These are phyloP conservation scores for Haematococcus sp. DNA, from an alignment of 139 green algal genomes.

Conservation along the genomic window DNA sequence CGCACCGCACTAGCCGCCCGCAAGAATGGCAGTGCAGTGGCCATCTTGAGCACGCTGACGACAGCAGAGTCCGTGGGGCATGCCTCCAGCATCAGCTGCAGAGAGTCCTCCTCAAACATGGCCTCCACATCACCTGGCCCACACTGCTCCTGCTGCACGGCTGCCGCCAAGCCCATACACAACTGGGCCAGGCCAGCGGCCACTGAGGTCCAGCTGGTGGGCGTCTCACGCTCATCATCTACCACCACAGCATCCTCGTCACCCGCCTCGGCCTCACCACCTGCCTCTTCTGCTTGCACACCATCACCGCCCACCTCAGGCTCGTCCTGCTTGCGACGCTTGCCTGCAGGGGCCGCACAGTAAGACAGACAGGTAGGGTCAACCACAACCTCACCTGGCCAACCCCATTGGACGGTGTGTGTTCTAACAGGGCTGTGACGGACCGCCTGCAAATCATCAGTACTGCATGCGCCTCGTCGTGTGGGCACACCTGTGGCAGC, in stretches of 20 bases:
- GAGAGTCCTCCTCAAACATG: slow-evolving; percentile 11
- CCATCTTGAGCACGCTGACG: slow-evolving; percentile 6
- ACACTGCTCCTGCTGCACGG: slow-evolving; percentile 26
- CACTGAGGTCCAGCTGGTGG: slow-evolving; percentile 50
- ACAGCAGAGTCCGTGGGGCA: slow-evolving; percentile 6
- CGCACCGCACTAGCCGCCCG: not conserved
- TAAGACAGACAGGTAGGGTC: too few species aligned
- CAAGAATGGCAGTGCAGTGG: not conserved
- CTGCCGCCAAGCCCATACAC: slow-evolving; percentile 43
- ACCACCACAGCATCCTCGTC: slow-evolving; percentile 5
- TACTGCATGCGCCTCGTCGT: too few species aligned
- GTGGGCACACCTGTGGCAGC: not conserved
- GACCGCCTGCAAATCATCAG: too few species aligned
- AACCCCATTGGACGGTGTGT: too few species aligned
- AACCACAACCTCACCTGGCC: too few species aligned
- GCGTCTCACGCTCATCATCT: slow-evolving; percentile 38
- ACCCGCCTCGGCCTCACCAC: slow-evolving; percentile 15
- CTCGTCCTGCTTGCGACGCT: slow-evolving; percentile 9
- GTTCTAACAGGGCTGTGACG: too few species aligned
- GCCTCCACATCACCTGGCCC: slow-evolving; percentile 3
- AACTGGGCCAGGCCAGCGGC: slow-evolving; percentile 49
- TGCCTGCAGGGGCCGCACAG: slow-evolving; percentile 9
- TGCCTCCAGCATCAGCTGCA: slow-evolving; percentile 24
- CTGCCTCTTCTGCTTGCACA: not conserved
- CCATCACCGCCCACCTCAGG: not conserved